Evolutionary conservation across 495 filamentous ascomycete genomes (phyloP).

Genomic region (Podospora tetraspora): DNA sequence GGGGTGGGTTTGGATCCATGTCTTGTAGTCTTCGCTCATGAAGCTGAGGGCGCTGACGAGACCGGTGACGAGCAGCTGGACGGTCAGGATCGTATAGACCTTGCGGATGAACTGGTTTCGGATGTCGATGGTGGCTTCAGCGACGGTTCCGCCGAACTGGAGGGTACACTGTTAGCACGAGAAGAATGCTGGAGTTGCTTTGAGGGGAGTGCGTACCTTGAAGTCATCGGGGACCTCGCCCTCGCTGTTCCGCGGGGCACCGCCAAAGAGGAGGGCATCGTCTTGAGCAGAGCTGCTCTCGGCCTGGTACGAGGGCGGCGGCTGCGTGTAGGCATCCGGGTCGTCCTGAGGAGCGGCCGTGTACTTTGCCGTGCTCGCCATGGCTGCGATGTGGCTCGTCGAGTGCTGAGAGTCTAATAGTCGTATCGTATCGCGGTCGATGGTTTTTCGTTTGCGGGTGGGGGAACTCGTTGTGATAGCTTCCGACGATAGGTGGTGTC

Average conservation of each 20-base stretch:
- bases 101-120: constrained; percentile 98
- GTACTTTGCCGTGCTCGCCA: constrained; percentile 68
- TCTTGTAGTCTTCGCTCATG: constrained; percentile 70
- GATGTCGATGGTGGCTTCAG: constrained; percentile 90
- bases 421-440: not conserved
- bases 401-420: not conserved
- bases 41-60: constrained; percentile 78
- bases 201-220: constrained; percentile 53
- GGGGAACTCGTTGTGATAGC: not conserved
- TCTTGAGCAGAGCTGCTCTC: constrained; percentile 34
- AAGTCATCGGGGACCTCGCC: constrained; percentile 97
- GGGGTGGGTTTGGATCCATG: constrained; percentile 78
- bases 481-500: not conserved
- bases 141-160: constrained; percentile 82
- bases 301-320: constrained; percentile 74
- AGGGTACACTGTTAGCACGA: not conserved
- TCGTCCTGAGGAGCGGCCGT: constrained; percentile 66
- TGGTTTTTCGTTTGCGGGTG: not conserved
- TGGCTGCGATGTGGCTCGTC: constrained; percentile 27
- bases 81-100: constrained; percentile 55
- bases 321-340: constrained; percentile 71
- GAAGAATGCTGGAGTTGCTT: not conserved
- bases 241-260: constrained; percentile 65
- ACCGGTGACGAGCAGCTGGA: constrained; percentile 81
- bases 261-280: constrained; percentile 37